A percentile compares a stretch with the other conserved stretches of the same genome.
These are phyloP conservation scores for Cinnamomum chago DNA, from an alignment of 164 flowering plant species.

Conservation along the genomic window DNA sequence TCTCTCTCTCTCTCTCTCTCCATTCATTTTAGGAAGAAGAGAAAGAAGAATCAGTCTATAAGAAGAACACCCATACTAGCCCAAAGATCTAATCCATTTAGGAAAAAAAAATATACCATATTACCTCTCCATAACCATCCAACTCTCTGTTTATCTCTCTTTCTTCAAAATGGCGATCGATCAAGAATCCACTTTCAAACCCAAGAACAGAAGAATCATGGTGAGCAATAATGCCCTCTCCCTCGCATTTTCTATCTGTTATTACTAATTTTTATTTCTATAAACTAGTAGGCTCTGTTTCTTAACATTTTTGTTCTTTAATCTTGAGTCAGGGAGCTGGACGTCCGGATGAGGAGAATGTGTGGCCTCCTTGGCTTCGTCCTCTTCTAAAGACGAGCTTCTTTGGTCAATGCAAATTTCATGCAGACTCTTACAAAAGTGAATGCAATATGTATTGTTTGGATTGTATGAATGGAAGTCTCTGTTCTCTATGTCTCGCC, in stretches of 20 bases:
- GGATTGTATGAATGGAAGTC: conserved; percentile 81
- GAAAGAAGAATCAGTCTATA: neutral
- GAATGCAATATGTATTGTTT: conserved; percentile 97
- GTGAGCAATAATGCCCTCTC: conserved; percentile 21
- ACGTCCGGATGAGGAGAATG: conserved; percentile 55
- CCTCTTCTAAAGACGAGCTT: conserved; percentile 66
- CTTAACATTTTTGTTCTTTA: neutral
- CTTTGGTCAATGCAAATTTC: conserved; percentile 79
- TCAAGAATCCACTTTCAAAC: conserved; percentile 56
- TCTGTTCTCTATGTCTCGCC: conserved; percentile 80
- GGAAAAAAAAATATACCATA: neutral
- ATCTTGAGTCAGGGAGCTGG: conserved; percentile 51
- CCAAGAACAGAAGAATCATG: conserved; percentile 76
- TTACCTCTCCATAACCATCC: neutral
- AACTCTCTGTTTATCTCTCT: neutral
- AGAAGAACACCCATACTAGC: too few species aligned
- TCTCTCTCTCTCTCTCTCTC: conserved; percentile 8
- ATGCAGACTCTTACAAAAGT: conserved; percentile 79
- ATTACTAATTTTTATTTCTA: neutral
- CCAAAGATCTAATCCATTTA: too few species aligned
- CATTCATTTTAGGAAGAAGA: neutral
- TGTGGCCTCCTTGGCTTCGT: conserved; percentile 91
- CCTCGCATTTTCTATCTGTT: neutral
- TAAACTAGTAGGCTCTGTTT: neutral
- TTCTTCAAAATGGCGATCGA: conserved; percentile 78